Conservation (phyloP, 1,284 basidiomycete genomes). For the Ganoderma sp. region DNA sequence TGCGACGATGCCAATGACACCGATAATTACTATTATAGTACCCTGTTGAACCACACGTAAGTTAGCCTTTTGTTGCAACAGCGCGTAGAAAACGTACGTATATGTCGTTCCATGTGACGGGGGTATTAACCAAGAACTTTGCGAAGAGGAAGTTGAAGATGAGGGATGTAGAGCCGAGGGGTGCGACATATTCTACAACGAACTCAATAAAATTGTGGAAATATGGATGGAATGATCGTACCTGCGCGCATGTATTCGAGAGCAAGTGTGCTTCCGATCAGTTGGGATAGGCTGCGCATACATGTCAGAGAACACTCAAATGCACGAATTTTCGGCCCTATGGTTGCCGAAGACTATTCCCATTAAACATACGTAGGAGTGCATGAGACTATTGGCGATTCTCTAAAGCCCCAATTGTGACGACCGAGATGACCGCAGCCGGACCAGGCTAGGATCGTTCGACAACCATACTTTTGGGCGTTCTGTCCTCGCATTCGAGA, state of each 20-base stretch:
- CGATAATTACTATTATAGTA: conserved; percentile 79
- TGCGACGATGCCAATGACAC: conserved; percentile 85
- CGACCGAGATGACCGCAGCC: background rate
- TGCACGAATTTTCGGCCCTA: background rate
- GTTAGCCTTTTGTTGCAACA: background rate
- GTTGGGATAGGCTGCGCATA: conserved; percentile 70
- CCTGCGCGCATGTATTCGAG: conserved; percentile 88
- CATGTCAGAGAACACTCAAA: conserved; percentile 4
- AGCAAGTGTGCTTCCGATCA: conserved; percentile 85
- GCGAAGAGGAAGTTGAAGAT: conserved; percentile 92
- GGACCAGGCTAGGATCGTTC: background rate
- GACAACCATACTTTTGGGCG: background rate
- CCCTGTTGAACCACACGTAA: conserved; percentile 55
- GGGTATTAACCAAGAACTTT: conserved; percentile 80
- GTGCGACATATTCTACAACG: conserved; percentile 78
- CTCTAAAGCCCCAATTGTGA: background rate
- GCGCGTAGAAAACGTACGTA: conserved; percentile 55
- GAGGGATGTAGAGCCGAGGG: conserved; percentile 82
- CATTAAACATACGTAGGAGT: background rate
- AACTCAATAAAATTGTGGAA: background rate
- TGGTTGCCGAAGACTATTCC: background rate
- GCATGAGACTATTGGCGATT: too few relatives aligned
- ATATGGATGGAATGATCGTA: conserved; percentile 30
- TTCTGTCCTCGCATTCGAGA: background rate
- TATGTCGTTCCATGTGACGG: conserved; percentile 81